phyloP scores from a whole-genome alignment of 2,329 filamentous ascomycete genomes.

The Neopestalotiopsis sp. region DNA sequence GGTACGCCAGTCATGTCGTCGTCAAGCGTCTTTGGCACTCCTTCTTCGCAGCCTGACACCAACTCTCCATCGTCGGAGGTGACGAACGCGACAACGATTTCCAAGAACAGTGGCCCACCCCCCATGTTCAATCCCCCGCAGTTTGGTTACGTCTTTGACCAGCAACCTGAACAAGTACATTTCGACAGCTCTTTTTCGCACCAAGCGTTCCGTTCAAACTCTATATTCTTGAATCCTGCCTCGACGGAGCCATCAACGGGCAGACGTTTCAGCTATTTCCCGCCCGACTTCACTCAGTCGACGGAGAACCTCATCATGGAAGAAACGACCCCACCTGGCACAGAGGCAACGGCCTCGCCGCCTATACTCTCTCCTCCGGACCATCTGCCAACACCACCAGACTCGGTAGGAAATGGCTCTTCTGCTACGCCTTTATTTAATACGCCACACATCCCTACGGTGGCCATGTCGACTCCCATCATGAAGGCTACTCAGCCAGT shows the following conservation, averaged over 20 bases:
- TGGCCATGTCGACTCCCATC: constrained; percentile 30
- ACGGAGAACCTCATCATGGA: constrained; percentile 37
- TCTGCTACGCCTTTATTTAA: constrained; percentile 31
- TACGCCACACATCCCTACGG: constrained; percentile 31
- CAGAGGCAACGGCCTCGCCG: constrained; percentile 34
- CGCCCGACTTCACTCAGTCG: constrained; percentile 56
- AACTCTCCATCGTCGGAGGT: constrained; percentile 53
- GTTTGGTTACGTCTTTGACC: constrained; percentile 65
- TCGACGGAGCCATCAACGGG: constrained; percentile 56
- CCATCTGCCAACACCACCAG: constrained; percentile 34
- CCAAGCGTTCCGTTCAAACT: constrained; percentile 68
- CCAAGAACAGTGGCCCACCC: constrained; percentile 40
- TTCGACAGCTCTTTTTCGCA: constrained; percentile 53
- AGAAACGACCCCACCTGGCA: constrained; percentile 36
- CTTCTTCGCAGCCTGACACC: constrained; percentile 55
- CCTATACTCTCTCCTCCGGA: constrained; percentile 35
- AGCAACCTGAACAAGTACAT: constrained; percentile 57
- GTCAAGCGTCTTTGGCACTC: constrained; percentile 45
- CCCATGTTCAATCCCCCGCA: constrained; percentile 55
- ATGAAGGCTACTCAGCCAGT: constrained; percentile 31
- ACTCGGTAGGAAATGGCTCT: constrained; percentile 30
- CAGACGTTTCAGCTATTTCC: constrained; percentile 68
- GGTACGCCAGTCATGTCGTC: constrained; percentile 43
- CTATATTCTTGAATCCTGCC: constrained; percentile 67
- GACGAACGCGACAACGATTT: constrained; percentile 41